These are phyloP conservation scores for Brachypodium distachyon DNA, from an alignment of 202 grass and related monocot species.

Conservation along the genomic window DNA sequence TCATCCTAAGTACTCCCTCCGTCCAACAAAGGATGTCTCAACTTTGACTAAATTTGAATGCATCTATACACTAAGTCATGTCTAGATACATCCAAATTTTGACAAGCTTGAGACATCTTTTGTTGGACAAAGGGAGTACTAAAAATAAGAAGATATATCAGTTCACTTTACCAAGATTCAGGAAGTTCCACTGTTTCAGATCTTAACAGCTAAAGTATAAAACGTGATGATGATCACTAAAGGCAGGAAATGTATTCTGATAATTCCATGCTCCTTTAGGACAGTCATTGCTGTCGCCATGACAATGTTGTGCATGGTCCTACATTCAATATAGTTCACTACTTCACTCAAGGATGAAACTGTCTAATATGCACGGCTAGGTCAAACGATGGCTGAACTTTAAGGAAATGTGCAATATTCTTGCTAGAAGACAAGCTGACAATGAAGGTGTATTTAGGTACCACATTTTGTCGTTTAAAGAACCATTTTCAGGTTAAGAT, in stretches of 20 bases:
- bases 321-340: neutral
- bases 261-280: neutral
- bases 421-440: neutral
- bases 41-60: too few species aligned
- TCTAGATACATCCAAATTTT: too few species aligned
- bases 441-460: neutral
- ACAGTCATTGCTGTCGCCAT: neutral
- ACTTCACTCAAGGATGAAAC: neutral
- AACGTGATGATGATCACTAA: neutral
- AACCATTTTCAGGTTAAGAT: neutral
- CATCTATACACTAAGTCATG: too few species aligned
- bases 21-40: too few species aligned
- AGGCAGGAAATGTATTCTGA: neutral
- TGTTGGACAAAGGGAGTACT: too few species aligned
- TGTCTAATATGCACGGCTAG: neutral
- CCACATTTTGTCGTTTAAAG: neutral
- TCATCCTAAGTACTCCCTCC: too few species aligned
- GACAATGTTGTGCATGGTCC: neutral
- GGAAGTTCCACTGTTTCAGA: too few species aligned
- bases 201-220: neutral
- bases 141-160: too few species aligned
- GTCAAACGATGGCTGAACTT: neutral
- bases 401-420: neutral
- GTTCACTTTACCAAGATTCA: too few species aligned
- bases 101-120: too few species aligned